Evolutionary conservation across 2,329 filamentous ascomycete genomes (phyloP), one percentile per base, ranked within the genome.

Genomic region (Ophiocordyceps sinensis): DNA sequence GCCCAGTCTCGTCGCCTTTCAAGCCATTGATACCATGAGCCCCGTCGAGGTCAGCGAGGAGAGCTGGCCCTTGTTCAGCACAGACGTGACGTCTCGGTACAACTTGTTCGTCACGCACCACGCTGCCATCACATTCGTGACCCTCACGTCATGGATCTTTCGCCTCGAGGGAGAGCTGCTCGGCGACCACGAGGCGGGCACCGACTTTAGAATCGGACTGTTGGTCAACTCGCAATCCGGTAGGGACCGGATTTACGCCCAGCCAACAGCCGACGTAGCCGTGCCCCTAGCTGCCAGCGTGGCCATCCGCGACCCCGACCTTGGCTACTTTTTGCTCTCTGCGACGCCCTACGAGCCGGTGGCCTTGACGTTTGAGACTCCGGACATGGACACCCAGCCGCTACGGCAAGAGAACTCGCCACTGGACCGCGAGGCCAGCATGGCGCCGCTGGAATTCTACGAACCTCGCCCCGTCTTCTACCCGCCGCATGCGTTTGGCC

Each of bases 401-500:
- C 49, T 65, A 14, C 60, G 50, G 41, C 60, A 63, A 13, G 64
- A 66, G 38, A 68, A 65, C 15, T 63, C 68, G 3, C 53, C 60
- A 10, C 62, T 62, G 42, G 59, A 65, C 39, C 56, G 63, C 15
- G 63, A 64, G 40, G 57, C 56, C 7, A 65, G 66, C 43, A 63
- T 67, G 47, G 53, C 54, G 36, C 69, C 66, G 21, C 56, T 70
- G 41, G 65, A 71, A 40, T 68, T 76, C 38, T 77, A 70, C 51
- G 73, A 77, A 50, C 73, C 75, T n/a, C 75, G 82, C 34, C 79
- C 76, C 35, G 66, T 75, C 1, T 85, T 80, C 61, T 73, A 79
- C 49, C 70, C 77, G 7, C 70, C 79, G 15, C 69, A 75, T 43
- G 65, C 64, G 8, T 76, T 86, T 43, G 74, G 74, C 41, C 64